phyloP scores from a whole-genome alignment of 768 basidiomycete species.

The Sporobolomyces pararoseus region DNA sequence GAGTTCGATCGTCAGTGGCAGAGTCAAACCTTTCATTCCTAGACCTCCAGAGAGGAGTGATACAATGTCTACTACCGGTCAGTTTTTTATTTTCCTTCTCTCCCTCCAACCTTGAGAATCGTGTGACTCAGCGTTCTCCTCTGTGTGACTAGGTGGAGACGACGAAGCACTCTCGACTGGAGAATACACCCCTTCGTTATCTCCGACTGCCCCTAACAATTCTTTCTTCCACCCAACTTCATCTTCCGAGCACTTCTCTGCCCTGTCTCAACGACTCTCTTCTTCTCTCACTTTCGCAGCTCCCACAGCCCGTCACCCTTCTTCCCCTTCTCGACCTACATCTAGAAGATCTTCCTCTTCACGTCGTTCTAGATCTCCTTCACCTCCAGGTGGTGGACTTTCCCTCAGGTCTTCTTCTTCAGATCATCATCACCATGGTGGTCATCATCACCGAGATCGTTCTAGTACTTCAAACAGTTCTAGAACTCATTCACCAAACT shows the following conservation, averaged over 20 bases:
- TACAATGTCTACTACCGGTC: conserved; percentile 6
- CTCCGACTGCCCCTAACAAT: background rate
- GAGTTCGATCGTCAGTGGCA: conserved; percentile 24
- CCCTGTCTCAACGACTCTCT: conserved; percentile 31
- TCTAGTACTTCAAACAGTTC: background rate
- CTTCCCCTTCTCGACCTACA: conserved; percentile 23
- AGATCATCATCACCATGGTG: background rate
- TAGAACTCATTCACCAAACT: conserved; percentile 30
- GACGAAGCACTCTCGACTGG: conserved; percentile 17
- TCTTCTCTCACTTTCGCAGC: conserved; percentile 35
- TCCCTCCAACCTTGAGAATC: background rate
- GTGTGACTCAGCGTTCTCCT: too few species aligned
- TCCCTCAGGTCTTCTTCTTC: background rate
- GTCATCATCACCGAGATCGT: background rate
- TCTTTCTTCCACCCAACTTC: conserved; percentile 19
- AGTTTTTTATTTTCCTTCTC: background rate
- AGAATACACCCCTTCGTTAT: conserved; percentile 13
- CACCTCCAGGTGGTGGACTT: conserved; percentile 12
- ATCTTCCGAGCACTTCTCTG: conserved; percentile 14
- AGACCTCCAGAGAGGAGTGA: conserved; percentile 19
- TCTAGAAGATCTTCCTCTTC: conserved; percentile 11
- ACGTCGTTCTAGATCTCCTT: conserved; percentile 10
- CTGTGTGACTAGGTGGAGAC: background rate
- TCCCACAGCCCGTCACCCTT: conserved; percentile 7
- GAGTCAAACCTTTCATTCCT: conserved; percentile 27